A percentile compares a stretch with the other conserved stretches of the same genome.
phyloP scores from a whole-genome alignment of 805 yeast genomes.

The Candida sakaeoensis region DNA sequence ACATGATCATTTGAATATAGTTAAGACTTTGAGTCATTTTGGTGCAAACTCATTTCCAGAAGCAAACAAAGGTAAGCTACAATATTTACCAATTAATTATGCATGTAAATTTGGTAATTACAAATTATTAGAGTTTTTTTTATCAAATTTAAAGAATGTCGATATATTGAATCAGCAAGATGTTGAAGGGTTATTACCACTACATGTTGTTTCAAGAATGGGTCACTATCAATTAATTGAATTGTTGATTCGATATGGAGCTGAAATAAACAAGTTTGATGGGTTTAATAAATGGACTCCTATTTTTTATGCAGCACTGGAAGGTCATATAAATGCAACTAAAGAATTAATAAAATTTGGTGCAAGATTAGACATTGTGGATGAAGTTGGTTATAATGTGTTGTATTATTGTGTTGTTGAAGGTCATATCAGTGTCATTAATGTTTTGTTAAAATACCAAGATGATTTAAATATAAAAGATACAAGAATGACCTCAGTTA shows the following conservation, averaged over 20 bases:
- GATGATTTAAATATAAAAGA: slow-evolving; percentile 2
- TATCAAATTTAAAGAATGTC: slow-evolving; percentile 35
- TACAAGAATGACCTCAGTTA: neutral
- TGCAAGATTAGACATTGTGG: slow-evolving; percentile 64
- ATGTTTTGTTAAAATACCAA: slow-evolving; percentile 52
- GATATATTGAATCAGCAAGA: slow-evolving; percentile 49
- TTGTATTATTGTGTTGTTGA: slow-evolving; percentile 90
- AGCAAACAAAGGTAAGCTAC: slow-evolving; percentile 49
- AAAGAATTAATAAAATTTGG: slow-evolving; percentile 66
- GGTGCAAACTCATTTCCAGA: slow-evolving; percentile 41
- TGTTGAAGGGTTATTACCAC: slow-evolving; percentile 85
- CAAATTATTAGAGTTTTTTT: slow-evolving; percentile 60
- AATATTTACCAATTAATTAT: slow-evolving; percentile 73
- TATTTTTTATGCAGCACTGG: slow-evolving; percentile 81
- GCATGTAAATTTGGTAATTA: slow-evolving; percentile 85
- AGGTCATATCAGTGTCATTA: slow-evolving; percentile 81
- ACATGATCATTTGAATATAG: slow-evolving; percentile 50
- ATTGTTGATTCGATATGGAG: slow-evolving; percentile 65
- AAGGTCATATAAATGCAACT: slow-evolving; percentile 74
- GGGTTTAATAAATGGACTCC: slow-evolving; percentile 93
- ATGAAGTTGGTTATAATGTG: slow-evolving; percentile 78
- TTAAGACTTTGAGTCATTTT: slow-evolving; percentile 27
- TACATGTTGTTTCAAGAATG: slow-evolving; percentile 83
- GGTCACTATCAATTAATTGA: slow-evolving; percentile 73
- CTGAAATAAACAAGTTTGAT: slow-evolving; percentile 72